Evolutionary conservation across 257 asterid genomes (phyloP), one percentile per base, ranked within the genome.

Genomic region (Fraxinus quadrangulata): DNA sequence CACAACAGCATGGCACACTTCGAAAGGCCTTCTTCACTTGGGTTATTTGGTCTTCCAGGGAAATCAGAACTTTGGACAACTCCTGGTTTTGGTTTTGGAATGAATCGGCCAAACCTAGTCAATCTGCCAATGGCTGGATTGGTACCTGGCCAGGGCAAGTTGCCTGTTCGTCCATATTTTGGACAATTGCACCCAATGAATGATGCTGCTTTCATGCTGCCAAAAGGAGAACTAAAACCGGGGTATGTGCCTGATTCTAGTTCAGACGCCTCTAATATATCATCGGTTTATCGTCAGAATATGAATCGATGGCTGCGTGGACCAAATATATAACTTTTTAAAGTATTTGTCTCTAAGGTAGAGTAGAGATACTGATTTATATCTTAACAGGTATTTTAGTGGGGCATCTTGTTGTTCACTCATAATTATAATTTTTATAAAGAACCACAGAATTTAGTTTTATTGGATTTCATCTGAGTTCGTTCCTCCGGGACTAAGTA

Each of bases 271-370:
- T 69, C 90, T 8, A 82, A 73, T 78, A 83, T 89, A 42, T 72
- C 89, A 30, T 73, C 92, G 3, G 85, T 82, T 76, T 92, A 87
- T 85, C 89, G 85, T 84, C 97, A 89, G 86, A 84, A 86, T 49
- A 85, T 89, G 95, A 84, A 79, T 81, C 82, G 90, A 80, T 76
- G 89, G 85, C 90, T 95, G 28, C 92, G 79, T 39, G 96, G 96
- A 84, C 92, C 90, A 54, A 86, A 88, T 51, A 87, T 90, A 88
- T 90, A 88, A 84, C 80, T 79, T 61, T 72, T 73, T 24, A 30
- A 24, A 67, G 6, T 74, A 82, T 87, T 87, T 80, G 78, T 36
- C 26, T 39, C 65, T 31, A 69, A 42, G 72, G 68, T 67, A 76
- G 66, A 67, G 72, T 72, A 24, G 74, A 71, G 33, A 75, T 71